Base-by-base conservation (phyloP, 1,284 basidiomycete genomes). In the Ceratobasidium sp. region DNA sequence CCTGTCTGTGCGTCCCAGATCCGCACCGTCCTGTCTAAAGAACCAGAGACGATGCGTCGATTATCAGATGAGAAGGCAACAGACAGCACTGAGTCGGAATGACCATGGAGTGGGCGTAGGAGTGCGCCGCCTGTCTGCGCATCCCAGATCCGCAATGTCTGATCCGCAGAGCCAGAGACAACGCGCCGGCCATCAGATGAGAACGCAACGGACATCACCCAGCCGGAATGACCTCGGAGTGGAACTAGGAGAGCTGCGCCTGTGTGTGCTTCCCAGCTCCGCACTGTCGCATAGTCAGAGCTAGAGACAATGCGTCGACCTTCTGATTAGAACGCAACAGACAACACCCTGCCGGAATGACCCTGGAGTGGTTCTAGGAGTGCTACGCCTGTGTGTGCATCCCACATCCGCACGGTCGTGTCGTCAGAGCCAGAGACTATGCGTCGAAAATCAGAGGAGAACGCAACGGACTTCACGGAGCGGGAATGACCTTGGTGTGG, bases 21-120 rank as follows among this genome's bases (percentile, higher is more conserved):
- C 13, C 51, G 57, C 15, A 78, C 22, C 3, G 67, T 65, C 9
- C 37, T n/a, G 44, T 77, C 76, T n/a, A n/a, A n/a, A n/a, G n/a
- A n/a, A n/a, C n/a, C n/a, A n/a, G n/a, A n/a, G n/a, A n/a, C n/a
- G n/a, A 37, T 37, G 37, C 37, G 37, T 8, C 37, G 4, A 37
- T 8, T 8, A 8, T 37, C 37, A 8, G 37, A 37, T 3, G 37
- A 19, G 62, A 86, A 82, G 44, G 83, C 83, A 59, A 86, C 84
- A 25, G 82, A 82, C 1, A 79, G 80, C 8, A 86, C 84, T 13
- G 32, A 22, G 19, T 37, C 19, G 5, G 44, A 59, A 46, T 76
- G 76, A 7, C 68, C 77, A 32, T 62, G 67, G 1, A 68, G 57
- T 7, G 51, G 52, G 2, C 17, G 34, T 1, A 80, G 66, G 34